Percentiles rank a stretch among this genome's conserved stretches.
Evolutionary conservation across 495 filamentous ascomycete genomes (phyloP).

Genomic region (Cairneyella variabilis): DNA sequence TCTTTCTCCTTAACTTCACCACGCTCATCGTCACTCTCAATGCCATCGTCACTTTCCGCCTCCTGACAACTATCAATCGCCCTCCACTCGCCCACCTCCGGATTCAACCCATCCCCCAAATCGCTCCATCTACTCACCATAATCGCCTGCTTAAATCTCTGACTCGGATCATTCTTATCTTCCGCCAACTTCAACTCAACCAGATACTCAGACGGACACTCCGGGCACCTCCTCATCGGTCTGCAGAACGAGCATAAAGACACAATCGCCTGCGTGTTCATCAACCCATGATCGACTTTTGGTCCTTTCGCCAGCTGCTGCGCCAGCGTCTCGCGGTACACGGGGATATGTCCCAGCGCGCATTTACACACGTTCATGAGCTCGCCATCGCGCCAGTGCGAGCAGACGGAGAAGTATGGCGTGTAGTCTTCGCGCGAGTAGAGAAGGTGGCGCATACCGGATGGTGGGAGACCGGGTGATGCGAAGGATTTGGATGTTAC

Average conservation of each 20-base stretch:
- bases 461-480: constrained; percentile 36
- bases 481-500: constrained; percentile 45
- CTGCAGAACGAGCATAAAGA: constrained; percentile 49
- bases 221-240: constrained; percentile 53
- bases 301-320: constrained; percentile 27
- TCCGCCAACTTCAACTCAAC: constrained; percentile 53
- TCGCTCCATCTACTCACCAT: constrained; percentile 59
- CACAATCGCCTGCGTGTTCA: constrained; percentile 42
- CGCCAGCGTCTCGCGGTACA: constrained; percentile 34
- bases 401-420: constrained; percentile 55
- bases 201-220: constrained; percentile 58
- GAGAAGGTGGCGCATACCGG: constrained; percentile 45
- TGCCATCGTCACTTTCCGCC: too few species aligned
- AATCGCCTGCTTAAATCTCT: constrained; percentile 51
- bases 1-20: too few species aligned
- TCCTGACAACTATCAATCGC: constrained; percentile 43
- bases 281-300: not conserved
- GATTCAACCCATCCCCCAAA: constrained; percentile 47
- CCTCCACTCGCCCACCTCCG: constrained; percentile 43
- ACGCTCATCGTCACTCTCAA: too few species aligned
- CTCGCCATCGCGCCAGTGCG: constrained; percentile 57
- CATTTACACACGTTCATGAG: constrained; percentile 56
- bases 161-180: constrained; percentile 33
- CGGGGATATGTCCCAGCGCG: constrained; percentile 52
- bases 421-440: constrained; percentile 56